Percentiles rank a stretch among this genome's conserved stretches.
phyloP scores from a whole-genome alignment of 352 stramenopile genomes.

The Thraustotheca clavata region DNA sequence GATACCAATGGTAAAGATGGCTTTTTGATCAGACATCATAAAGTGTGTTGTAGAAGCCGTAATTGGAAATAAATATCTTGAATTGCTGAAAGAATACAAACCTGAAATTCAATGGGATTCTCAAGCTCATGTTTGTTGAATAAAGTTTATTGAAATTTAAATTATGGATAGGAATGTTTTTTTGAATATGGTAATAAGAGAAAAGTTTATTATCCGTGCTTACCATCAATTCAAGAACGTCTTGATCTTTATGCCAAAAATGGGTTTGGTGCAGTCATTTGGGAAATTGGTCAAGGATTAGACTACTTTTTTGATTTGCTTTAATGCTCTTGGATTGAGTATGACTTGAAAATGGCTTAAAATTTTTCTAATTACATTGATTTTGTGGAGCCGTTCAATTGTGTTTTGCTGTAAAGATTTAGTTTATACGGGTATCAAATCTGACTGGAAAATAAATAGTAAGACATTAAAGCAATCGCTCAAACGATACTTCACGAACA shows the following conservation, averaged over 20 bases:
- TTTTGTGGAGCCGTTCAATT: background rate
- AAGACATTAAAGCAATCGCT: conserved; percentile 36
- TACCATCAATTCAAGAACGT: conserved; percentile 70
- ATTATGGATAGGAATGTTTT: conserved; percentile 44
- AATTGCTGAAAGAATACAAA: conserved; percentile 16
- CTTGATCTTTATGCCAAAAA: conserved; percentile 41
- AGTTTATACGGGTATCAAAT: conserved; percentile 3
- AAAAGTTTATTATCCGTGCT: conserved; percentile 65
- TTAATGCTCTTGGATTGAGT: conserved; percentile 18
- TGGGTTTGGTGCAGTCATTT: conserved; percentile 48
- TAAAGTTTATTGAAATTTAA: background rate
- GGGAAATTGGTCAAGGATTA: conserved; percentile 77
- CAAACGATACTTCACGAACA: conserved; percentile 58
- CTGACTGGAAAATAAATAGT: no score
- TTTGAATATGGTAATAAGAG: conserved; percentile 44
- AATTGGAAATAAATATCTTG: conserved; percentile 22
- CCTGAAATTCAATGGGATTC: conserved; percentile 25
- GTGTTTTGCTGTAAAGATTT: conserved; percentile 1
- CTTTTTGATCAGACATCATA: background rate
- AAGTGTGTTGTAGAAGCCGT: conserved; percentile 23
- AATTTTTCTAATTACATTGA: background rate
- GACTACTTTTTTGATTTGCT: conserved; percentile 74
- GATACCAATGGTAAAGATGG: conserved; percentile 43
- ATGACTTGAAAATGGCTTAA: background rate
- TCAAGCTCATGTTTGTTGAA: conserved; percentile 21